These are phyloP conservation scores for Hypericum perforatum DNA, from an alignment of 345 rosid species.

Conservation along the genomic window DNA sequence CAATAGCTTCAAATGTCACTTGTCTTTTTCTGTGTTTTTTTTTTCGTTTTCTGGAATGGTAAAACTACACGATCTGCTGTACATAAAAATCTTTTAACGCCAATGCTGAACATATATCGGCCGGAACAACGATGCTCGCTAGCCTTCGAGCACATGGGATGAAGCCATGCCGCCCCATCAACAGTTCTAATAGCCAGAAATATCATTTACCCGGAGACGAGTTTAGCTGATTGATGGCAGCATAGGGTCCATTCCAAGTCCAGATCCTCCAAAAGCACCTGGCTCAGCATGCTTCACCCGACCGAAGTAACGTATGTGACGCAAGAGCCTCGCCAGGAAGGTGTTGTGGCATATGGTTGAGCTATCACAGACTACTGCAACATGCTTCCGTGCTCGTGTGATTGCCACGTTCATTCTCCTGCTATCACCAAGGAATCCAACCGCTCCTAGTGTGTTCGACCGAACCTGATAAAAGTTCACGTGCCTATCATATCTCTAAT, in stretches of 20 bases:
- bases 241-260: slow-evolving; percentile 87
- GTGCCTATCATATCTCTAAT: too few relatives aligned
- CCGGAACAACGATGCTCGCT: not conserved
- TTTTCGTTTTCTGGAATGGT: not conserved
- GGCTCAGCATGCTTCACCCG: slow-evolving; percentile 82
- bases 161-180: too few relatives aligned
- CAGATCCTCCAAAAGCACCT: slow-evolving; percentile 66
- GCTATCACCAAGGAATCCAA: slow-evolving; percentile 88
- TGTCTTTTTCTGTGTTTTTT: not conserved
- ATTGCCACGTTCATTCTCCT: slow-evolving; percentile 88
- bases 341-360: slow-evolving; percentile 88
- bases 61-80: slow-evolving; percentile 16
- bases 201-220: slow-evolving; percentile 1
- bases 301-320: slow-evolving; percentile 82
- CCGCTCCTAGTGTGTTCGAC: slow-evolving; percentile 77
- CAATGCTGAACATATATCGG: slow-evolving; percentile 1
- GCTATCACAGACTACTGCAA: slow-evolving; percentile 90
- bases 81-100: slow-evolving; percentile 15
- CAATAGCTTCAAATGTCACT: not conserved
- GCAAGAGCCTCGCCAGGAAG: slow-evolving; percentile 80
- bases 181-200: not conserved
- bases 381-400: slow-evolving; percentile 80
- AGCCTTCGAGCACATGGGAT: too few relatives aligned
- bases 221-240: slow-evolving; percentile 60
- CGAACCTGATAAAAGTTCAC: slow-evolving; percentile 44